Conservation (phyloP, 352 stramenopile genomes). For the Phytopythium sindhum region DNA sequence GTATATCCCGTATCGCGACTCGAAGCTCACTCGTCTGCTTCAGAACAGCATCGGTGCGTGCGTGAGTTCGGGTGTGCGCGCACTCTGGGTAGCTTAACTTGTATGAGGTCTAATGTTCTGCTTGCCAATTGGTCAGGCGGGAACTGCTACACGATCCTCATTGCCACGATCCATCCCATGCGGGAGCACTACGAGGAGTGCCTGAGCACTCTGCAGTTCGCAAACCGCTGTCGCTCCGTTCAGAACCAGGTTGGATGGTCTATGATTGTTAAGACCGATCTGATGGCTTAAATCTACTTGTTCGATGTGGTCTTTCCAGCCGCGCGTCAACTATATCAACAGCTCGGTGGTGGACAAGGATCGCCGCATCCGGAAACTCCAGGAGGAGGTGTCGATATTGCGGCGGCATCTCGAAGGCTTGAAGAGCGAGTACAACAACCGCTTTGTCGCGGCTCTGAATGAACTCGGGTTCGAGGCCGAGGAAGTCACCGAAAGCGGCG, state of each 20-base stretch:
- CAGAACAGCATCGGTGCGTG: conserved; percentile 78
- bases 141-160: conserved; percentile 83
- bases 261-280: neutral
- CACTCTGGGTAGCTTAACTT: too few species aligned
- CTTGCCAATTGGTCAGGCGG: conserved; percentile 38
- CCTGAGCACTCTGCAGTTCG: conserved; percentile 89
- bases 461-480: conserved; percentile 80
- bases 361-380: conserved; percentile 76
- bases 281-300: neutral
- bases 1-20: conserved; percentile 86
- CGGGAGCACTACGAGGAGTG: conserved; percentile 90
- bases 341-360: conserved; percentile 82
- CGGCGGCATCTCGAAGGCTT: conserved; percentile 64
- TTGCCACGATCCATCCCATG: conserved; percentile 87
- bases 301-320: conserved; percentile 16
- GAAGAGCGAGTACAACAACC: conserved; percentile 72
- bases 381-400: conserved; percentile 64
- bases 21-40: conserved; percentile 77
- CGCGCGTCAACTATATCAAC: conserved; percentile 84
- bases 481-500: conserved; percentile 66
- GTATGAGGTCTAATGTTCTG: neutral
- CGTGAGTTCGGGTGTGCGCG: neutral
- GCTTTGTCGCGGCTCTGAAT: conserved; percentile 65
- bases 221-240: conserved; percentile 88
- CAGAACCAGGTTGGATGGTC: conserved; percentile 67